A percentile compares a stretch with the other conserved stretches of the same genome.
Evolutionary conservation across 768 basidiomycete species (phyloP).

Genomic region (Psilocybe subaeruginosa): DNA sequence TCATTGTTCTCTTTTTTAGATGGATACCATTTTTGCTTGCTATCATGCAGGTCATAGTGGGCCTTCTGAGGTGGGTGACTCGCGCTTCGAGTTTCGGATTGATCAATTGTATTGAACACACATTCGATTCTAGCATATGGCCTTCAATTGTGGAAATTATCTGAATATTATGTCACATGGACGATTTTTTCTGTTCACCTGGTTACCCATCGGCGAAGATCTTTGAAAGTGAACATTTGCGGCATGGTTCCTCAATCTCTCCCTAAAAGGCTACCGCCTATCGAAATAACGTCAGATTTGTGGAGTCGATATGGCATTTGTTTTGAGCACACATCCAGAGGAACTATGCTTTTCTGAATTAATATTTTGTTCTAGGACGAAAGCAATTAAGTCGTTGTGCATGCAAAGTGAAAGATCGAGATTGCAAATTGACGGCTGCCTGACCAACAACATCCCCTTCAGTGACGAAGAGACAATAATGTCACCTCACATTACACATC

Average conservation of each 20-base stretch:
- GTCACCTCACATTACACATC: no score
- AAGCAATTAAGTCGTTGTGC: no score
- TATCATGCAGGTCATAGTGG: constrained; percentile 42
- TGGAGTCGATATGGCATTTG: not conserved
- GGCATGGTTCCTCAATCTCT: not conserved
- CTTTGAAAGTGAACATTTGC: not conserved
- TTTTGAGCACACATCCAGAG: not conserved
- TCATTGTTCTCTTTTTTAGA: constrained; percentile 23
- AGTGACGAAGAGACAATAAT: no score
- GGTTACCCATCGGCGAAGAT: not conserved
- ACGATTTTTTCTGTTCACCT: no score
- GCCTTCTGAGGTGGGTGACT: constrained; percentile 39
- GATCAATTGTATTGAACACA: not conserved
- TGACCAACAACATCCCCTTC: no score
- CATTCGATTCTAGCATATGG: constrained; percentile 35
- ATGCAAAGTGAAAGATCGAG: no score
- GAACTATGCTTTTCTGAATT: not conserved
- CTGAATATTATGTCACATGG: not conserved
- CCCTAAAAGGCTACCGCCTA: not conserved
- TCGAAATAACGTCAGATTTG: not conserved
- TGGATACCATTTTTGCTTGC: constrained; percentile 53
- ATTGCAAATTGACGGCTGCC: no score
- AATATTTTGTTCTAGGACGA: not conserved
- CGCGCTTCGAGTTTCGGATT: not conserved
- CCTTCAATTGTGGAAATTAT: constrained; percentile 49